Percentiles rank a stretch among this genome's conserved stretches.
These are phyloP conservation scores for Strobilomyces dryophilus DNA, from an alignment of 768 basidiomycete genomes.

Conservation along the genomic window DNA sequence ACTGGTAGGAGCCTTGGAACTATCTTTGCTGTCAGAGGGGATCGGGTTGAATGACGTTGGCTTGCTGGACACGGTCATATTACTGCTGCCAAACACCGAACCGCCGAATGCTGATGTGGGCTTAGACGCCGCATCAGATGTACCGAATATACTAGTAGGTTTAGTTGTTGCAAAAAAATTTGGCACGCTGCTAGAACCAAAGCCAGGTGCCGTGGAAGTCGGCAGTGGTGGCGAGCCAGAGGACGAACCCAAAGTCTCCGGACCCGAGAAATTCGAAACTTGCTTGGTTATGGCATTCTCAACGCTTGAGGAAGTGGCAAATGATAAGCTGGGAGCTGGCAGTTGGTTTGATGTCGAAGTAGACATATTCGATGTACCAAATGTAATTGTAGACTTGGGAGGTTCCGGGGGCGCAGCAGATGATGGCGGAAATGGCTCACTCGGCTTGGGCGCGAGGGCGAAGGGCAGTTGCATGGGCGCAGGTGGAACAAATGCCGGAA, in stretches of 20 bases:
- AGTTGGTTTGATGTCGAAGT: conserved; percentile 3
- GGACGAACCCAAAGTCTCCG: conserved; percentile 10
- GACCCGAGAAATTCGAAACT: conserved; percentile 6
- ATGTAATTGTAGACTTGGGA: conserved; percentile 30
- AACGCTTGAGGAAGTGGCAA: conserved; percentile 6
- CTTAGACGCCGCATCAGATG: conserved; percentile 19
- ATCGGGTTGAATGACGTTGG: conserved; percentile 8
- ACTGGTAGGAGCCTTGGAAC: conserved; percentile 9
- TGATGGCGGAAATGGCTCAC: conserved; percentile 9
- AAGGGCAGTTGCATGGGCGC: conserved; percentile 11
- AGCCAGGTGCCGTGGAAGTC: conserved; percentile 8
- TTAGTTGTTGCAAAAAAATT: conserved; percentile 24
- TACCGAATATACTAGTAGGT: conserved; percentile 11
- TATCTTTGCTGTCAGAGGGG: conserved; percentile 11
- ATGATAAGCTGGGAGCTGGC: conserved; percentile 18
- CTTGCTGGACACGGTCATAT: conserved; percentile 13
- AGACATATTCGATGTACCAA: conserved; percentile 11
- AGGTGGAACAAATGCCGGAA: conserved; percentile 24
- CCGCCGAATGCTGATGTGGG: conserved; percentile 24
- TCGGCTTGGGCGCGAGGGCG: conserved; percentile 14
- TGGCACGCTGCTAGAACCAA: conserved; percentile 14
- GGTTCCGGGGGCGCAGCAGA: conserved; percentile 15
- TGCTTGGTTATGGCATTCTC: conserved; percentile 8
- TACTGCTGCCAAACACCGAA: conserved; percentile 23
- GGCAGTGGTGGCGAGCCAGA: conserved; percentile 7